phyloP scores from a whole-genome alignment of 352 stramenopile species.

The Globisporangium spiculum region DNA sequence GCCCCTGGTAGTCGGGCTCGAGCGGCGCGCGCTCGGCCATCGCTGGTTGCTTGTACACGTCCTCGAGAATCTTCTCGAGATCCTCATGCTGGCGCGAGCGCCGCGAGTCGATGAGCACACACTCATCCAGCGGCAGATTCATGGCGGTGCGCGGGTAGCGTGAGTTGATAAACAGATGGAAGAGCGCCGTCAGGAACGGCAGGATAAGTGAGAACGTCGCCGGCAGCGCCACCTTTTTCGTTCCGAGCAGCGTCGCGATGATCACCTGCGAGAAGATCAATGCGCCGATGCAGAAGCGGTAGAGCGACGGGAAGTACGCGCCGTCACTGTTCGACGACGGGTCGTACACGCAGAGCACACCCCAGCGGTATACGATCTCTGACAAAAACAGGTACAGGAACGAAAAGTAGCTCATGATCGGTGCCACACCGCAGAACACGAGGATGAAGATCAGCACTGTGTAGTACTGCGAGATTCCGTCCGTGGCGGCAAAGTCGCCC shows the following conservation, averaged over 20 bases:
- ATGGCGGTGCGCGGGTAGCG: conserved; percentile 65
- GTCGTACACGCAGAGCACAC: conserved; percentile 66
- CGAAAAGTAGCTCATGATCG: conserved; percentile 81
- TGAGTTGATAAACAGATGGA: conserved; percentile 68
- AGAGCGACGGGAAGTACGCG: conserved; percentile 77
- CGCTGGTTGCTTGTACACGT: conserved; percentile 52
- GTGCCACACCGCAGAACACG: conserved; percentile 70
- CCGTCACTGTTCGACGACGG: conserved; percentile 65
- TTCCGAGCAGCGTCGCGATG: conserved; percentile 66
- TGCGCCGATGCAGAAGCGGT: conserved; percentile 76
- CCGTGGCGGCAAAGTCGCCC: conserved; percentile 55
- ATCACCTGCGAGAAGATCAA: conserved; percentile 79
- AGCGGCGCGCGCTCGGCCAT: conserved; percentile 63
- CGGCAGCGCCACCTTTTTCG: conserved; percentile 64
- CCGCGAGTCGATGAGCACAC: conserved; percentile 64
- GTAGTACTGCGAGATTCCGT: conserved; percentile 66
- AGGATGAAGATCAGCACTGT: conserved; percentile 74
- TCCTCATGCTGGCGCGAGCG: conserved; percentile 51
- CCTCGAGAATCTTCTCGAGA: conserved; percentile 53
- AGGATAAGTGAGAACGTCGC: conserved; percentile 62
- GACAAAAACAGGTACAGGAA: conserved; percentile 65
- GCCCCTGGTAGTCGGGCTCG: conserved; percentile 71
- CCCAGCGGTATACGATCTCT: conserved; percentile 75
- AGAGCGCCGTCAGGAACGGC: conserved; percentile 59
- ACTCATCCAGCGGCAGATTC: conserved; percentile 76